phyloP scores from a whole-genome alignment of 140 eudicot genomes.

The Anethum foeniculum region DNA sequence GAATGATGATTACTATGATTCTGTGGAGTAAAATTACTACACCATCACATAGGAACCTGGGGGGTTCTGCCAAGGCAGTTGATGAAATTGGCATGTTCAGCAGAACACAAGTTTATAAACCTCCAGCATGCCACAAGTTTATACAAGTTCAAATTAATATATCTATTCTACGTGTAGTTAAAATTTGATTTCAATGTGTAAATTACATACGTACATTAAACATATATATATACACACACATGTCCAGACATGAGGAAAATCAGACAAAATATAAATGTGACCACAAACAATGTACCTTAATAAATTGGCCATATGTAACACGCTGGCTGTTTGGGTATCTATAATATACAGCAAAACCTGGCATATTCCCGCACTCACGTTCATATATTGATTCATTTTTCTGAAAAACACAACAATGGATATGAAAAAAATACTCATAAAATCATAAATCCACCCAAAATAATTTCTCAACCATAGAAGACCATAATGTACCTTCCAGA shows the following conservation, averaged over 20 bases:
- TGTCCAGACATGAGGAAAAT: neutral
- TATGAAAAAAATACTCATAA: neutral
- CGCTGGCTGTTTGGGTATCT: slow-evolving; percentile 98
- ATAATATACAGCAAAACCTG: slow-evolving; percentile 97
- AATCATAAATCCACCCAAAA: neutral
- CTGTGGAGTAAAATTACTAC: neutral
- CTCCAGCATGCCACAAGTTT: neutral
- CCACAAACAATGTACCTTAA: slow-evolving; percentile 52
- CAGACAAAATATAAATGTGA: neutral
- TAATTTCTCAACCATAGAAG: neutral
- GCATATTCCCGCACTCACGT: slow-evolving; percentile 99
- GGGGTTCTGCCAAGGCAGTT: neutral
- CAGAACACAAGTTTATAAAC: neutral
- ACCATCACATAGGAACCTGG: neutral
- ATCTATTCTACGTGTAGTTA: neutral
- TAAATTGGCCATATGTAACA: slow-evolving; percentile 84
- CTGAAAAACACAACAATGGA: slow-evolving; percentile 29
- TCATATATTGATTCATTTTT: slow-evolving; percentile 93
- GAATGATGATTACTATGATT: neutral
- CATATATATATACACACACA: neutral
- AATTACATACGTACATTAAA: neutral
- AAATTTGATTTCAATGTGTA: neutral
- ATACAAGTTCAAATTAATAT: neutral
- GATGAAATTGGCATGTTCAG: neutral
- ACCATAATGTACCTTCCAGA: slow-evolving; percentile 70